Base-by-base conservation (phyloP, 768 basidiomycete species). In the Sarcodon aspratus region DNA sequence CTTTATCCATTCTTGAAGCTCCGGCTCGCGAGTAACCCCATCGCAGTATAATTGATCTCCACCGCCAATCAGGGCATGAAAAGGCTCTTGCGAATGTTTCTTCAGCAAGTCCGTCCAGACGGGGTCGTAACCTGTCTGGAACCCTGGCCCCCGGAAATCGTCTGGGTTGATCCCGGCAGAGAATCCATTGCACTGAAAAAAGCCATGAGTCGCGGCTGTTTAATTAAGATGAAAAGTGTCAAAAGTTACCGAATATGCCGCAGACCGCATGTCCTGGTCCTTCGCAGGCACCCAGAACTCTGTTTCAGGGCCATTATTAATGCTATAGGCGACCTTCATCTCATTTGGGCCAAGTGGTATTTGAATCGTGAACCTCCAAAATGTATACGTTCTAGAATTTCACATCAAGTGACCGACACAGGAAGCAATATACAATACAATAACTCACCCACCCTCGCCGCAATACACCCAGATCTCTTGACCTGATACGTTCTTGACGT, bases 1-100 rank as follows among this genome's bases (percentile, higher is more conserved):
- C 10, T 70, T 70, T 9, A 92, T 70, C 94, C 96, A 99, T 15
- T 78, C 81, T 63, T 89, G 85, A 64, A 94, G 61, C 61, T 93
- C 90, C 7, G 88, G 86, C 60, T 98, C 95, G 52, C 85, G 77
- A 50, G 82, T 85, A 47, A 99, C 61, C 34, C 72, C 68, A 55
- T 92, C 89, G 53, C 88, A 90, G 57, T 92, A 96, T 13, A 96
- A 71, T 61, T 95, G 93, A 62, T 95, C 92, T 9, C 93, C 92
- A 15, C 95, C 95, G 13, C 95, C 95, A 6, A 96, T 82, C 34
- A 98, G 72, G n/a, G 72, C 79, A 58, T 99, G 95, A 61, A 92
- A 92, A 0, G 95, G 93, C 50, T 70, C 68, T 57, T 79, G 75
- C 2, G 75, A 71, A 57, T 98, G 96, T 57, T 85, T 82, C 38